Evolutionary conservation across 345 rosid genomes (phyloP).

Genomic region (Viola odorata): DNA sequence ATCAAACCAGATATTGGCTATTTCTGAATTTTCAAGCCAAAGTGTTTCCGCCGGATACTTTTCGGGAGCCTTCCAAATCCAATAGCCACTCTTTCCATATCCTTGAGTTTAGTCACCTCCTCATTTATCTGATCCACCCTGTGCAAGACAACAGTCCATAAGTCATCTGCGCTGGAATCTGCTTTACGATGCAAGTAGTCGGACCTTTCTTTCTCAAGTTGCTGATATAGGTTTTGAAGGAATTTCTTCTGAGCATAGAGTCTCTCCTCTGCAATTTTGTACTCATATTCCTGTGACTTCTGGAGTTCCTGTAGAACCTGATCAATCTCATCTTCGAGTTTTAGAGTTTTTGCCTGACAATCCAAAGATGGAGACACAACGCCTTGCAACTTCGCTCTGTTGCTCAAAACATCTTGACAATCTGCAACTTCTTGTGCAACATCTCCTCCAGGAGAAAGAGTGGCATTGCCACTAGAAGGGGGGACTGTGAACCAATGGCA

Average conservation of each 20-base stretch:
- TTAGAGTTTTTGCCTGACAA: conserved; percentile 36
- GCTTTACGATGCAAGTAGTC: conserved; percentile 27
- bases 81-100: conserved; percentile 64
- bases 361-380: conserved; percentile 34
- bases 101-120: conserved; percentile 49
- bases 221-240: conserved; percentile 49
- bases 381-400: conserved; percentile 15
- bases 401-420: conserved; percentile 25
- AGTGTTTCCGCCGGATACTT: conserved; percentile 44
- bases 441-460: conserved; percentile 28
- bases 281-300: conserved; percentile 58
- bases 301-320: conserved; percentile 49
- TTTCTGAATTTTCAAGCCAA: conserved; percentile 37
- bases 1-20: background rate
- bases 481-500: no score
- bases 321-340: conserved; percentile 59
- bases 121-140: conserved; percentile 53
- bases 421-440: conserved; percentile 21
- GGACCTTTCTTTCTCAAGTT: conserved; percentile 62
- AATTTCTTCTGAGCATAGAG: conserved; percentile 56
- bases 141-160: conserved; percentile 30
- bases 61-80: conserved; percentile 70
- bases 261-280: conserved; percentile 51
- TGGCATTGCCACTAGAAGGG: conserved; percentile 16
- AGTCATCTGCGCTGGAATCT: conserved; percentile 27